A percentile compares a stretch with the other conserved stretches of the same genome.
These are phyloP conservation scores for Fraxinus floribunda DNA, from an alignment of 305 asterid genomes.

Conservation along the genomic window DNA sequence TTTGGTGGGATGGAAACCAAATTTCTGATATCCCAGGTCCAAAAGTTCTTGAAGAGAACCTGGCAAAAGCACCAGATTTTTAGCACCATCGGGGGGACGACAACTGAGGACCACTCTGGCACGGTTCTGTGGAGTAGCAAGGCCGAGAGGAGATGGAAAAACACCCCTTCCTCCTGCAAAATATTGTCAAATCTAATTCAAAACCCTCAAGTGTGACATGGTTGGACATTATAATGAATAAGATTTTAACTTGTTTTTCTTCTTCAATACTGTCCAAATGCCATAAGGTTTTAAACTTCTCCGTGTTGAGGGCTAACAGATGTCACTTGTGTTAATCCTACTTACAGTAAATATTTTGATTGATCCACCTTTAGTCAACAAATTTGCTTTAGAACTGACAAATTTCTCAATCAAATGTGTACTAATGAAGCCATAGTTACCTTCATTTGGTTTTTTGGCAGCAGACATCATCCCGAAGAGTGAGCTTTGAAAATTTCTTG, in stretches of 20 bases:
- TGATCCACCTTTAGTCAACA: not conserved
- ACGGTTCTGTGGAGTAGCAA: slow-evolving; percentile 17
- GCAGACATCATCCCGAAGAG: slow-evolving; percentile 73
- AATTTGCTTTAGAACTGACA: not conserved
- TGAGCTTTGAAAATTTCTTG: slow-evolving; percentile 47
- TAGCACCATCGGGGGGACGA: slow-evolving; percentile 28
- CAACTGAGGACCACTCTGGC: slow-evolving; percentile 56
- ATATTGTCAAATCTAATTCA: slow-evolving; percentile 1
- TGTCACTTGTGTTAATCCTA: not conserved
- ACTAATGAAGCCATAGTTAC: slow-evolving; percentile 28
- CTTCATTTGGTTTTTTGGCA: slow-evolving; percentile 39
- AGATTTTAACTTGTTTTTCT: not conserved
- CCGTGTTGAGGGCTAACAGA: not conserved
- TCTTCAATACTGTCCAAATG: not conserved
- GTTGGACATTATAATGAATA: not conserved
- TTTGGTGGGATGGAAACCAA: slow-evolving; percentile 45
- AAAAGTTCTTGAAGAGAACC: slow-evolving; percentile 52
- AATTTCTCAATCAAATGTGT: not conserved
- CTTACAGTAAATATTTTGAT: not conserved
- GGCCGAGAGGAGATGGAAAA: slow-evolving; percentile 23
- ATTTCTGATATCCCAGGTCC: slow-evolving; percentile 56
- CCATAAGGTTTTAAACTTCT: not conserved
- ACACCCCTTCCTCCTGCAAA: slow-evolving; percentile 34
- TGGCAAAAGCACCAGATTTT: slow-evolving; percentile 51
- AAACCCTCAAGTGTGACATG: not conserved